A percentile compares a stretch with the other conserved stretches of the same genome.
These are phyloP conservation scores for Eleusine coracana DNA, from an alignment of 176 grass and related monocot species.

Conservation along the genomic window DNA sequence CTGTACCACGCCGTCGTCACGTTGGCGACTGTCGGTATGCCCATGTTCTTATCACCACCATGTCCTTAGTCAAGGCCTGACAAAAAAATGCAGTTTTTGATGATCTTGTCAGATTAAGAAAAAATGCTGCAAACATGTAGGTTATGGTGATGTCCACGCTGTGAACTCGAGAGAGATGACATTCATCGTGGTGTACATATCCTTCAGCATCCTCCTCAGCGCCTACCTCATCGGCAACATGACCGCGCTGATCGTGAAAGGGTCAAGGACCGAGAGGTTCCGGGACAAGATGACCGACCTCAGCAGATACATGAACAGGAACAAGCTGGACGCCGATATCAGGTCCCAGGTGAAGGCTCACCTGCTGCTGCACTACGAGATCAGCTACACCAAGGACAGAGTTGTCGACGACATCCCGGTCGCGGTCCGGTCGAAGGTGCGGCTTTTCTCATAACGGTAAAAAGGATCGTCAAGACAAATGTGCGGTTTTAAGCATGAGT, in stretches of 20 bases:
- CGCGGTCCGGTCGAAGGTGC: constrained; percentile 69
- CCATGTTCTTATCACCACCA: not conserved
- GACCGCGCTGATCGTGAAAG: constrained; percentile 91
- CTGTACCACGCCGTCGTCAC: constrained; percentile 89
- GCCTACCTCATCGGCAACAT: constrained; percentile 94
- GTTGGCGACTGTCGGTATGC: constrained; percentile 78
- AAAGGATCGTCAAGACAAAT: not conserved
- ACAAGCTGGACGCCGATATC: constrained; percentile 68
- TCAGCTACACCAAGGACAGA: constrained; percentile 68
- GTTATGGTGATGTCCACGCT: constrained; percentile 80
- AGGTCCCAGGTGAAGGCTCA: constrained; percentile 73
- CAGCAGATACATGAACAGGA: constrained; percentile 94
- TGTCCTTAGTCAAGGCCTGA: no score
- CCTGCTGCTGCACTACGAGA: constrained; percentile 76
- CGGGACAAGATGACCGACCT: constrained; percentile 93
- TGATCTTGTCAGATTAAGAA: not conserved
- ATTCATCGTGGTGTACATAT: constrained; percentile 73
- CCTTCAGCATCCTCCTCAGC: constrained; percentile 75
- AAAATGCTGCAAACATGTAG: constrained; percentile 44
- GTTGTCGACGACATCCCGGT: constrained; percentile 74
- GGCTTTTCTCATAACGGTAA: not conserved
- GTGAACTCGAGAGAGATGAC: constrained; percentile 84
- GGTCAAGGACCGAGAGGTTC: constrained; percentile 81
- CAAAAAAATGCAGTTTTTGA: not conserved
- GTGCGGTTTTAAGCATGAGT: not conserved